phyloP scores from a whole-genome alignment of 164 flowering plant species.

The Vitis rupestris region DNA sequence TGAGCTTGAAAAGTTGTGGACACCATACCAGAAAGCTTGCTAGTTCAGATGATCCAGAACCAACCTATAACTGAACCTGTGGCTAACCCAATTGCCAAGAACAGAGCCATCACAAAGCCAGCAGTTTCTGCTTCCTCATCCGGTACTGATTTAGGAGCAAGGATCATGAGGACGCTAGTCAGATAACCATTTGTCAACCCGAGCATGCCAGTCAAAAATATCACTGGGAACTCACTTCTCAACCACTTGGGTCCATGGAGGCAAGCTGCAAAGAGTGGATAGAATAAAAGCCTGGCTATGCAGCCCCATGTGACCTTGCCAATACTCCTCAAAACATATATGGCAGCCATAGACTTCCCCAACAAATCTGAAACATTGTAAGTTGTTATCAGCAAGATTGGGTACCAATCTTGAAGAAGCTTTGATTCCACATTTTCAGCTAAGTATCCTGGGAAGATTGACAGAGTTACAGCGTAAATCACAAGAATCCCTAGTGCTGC shows the following conservation, averaged over 20 bases:
- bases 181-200: conserved; percentile 66
- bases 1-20: background rate
- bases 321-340: conserved; percentile 18
- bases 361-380: conserved; percentile 51
- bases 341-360: conserved; percentile 37
- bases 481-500: conserved; percentile 51
- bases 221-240: conserved; percentile 46
- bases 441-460: conserved; percentile 72
- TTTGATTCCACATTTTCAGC: conserved; percentile 49
- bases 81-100: conserved; percentile 59
- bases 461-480: conserved; percentile 53
- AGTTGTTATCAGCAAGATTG: conserved; percentile 50
- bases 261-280: conserved; percentile 42
- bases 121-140: conserved; percentile 41
- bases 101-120: conserved; percentile 60
- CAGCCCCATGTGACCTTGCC: conserved; percentile 32
- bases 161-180: conserved; percentile 73
- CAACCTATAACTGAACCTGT: conserved; percentile 71
- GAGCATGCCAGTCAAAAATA: conserved; percentile 42
- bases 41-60: conserved; percentile 57
- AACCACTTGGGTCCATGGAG: conserved; percentile 61
- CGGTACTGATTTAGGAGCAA: conserved; percentile 63
- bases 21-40: background rate
- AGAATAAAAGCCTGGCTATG: conserved; percentile 36
- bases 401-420: conserved; percentile 56